phyloP scores from a whole-genome alignment of 352 stramenopile genomes.

The Phytophthora crassamura region DNA sequence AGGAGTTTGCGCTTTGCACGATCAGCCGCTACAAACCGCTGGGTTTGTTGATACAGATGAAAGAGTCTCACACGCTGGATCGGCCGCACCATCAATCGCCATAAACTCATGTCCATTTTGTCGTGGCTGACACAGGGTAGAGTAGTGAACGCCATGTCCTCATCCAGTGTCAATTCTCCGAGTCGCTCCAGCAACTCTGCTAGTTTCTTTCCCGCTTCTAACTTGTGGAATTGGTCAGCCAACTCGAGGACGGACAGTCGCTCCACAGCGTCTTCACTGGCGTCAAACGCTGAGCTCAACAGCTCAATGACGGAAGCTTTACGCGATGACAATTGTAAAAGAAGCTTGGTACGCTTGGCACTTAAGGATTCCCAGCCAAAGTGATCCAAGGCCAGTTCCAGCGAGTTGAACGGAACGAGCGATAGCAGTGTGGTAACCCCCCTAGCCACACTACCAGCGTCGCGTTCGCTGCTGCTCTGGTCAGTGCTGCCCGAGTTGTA shows the following conservation, averaged over 20 bases:
- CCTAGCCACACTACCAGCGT: background rate
- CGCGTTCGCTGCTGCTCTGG: background rate
- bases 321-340: conserved; percentile 6
- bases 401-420: conserved; percentile 24
- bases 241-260: conserved; percentile 22
- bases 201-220: conserved; percentile 8
- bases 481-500: conserved; percentile 10
- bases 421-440: conserved; percentile 1
- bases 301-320: conserved; percentile 6
- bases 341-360: conserved; percentile 19
- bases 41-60: conserved; percentile 35
- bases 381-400: conserved; percentile 26
- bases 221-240: conserved; percentile 18
- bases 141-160: conserved; percentile 15
- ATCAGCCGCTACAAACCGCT: conserved; percentile 29
- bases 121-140: conserved; percentile 32
- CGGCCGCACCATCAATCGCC: conserved; percentile 48
- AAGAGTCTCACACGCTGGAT: conserved; percentile 47
- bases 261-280: conserved; percentile 12
- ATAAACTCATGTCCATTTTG: conserved; percentile 42
- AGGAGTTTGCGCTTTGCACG: conserved; percentile 16
- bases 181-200: conserved; percentile 11
- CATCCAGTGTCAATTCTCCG: conserved; percentile 1
- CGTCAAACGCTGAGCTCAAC: conserved; percentile 3
- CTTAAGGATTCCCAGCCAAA: conserved; percentile 21